A percentile compares a stretch with the other conserved stretches of the same genome.
Evolutionary conservation across 345 rosid genomes (phyloP).

Genomic region (Microthlaspi erraticum): DNA sequence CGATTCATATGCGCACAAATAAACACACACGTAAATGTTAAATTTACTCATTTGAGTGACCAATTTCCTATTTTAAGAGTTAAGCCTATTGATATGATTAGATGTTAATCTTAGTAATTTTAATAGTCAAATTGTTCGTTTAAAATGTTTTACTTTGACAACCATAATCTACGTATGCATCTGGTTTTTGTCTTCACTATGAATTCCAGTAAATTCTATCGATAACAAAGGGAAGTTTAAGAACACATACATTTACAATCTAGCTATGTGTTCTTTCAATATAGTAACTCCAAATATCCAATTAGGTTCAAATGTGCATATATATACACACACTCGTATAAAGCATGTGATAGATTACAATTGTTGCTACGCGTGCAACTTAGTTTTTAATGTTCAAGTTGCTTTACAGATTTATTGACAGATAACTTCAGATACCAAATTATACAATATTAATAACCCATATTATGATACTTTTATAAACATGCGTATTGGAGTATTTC

Average conservation of each 20-base stretch:
- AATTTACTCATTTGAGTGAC: not conserved
- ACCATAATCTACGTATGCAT: slow-evolving; percentile 1
- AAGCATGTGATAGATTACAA: slow-evolving; percentile 23
- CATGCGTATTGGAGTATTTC: not conserved
- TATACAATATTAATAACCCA: slow-evolving; percentile 7
- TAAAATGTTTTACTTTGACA: not conserved
- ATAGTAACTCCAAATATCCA: slow-evolving; percentile 8
- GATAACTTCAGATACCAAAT: slow-evolving; percentile 8
- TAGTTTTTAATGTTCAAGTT: slow-evolving; percentile 29
- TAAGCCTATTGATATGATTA: not conserved
- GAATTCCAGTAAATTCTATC: not conserved
- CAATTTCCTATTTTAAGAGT: not conserved
- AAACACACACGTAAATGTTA: slow-evolving; percentile 9
- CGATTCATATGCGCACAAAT: slow-evolving; percentile 19
- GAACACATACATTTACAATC: slow-evolving; percentile 2
- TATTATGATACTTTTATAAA: not conserved
- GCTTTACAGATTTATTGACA: slow-evolving; percentile 28
- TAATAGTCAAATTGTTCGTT: slow-evolving; percentile 1
- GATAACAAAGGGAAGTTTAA: not conserved
- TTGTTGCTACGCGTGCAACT: slow-evolving; percentile 42
- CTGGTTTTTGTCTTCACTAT: not conserved
- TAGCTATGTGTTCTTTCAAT: slow-evolving; percentile 1
- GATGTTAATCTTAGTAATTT: not conserved
- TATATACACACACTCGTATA: not conserved
- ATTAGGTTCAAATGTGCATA: slow-evolving; percentile 12